Evolutionary conservation across 208 protist genomes (phyloP).

Genomic region (Acanthamoeba castellanii): DNA sequence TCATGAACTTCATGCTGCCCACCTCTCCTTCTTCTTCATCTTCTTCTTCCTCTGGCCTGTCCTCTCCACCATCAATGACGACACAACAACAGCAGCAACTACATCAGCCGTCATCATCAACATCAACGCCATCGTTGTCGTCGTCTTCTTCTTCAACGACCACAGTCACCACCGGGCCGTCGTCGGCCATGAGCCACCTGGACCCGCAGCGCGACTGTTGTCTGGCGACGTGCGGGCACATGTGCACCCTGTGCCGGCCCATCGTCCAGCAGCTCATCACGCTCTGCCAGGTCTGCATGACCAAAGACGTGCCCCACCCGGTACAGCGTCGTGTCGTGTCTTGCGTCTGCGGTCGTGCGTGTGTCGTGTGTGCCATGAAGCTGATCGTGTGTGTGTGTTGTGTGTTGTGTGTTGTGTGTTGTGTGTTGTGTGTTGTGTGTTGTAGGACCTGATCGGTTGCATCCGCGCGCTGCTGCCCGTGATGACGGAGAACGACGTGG

Average conservation of each 20-base stretch:
- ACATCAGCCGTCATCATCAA: too few species aligned
- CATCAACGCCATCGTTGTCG: not conserved
- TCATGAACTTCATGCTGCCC: not conserved
- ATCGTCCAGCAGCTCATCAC: constrained; percentile 52
- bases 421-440: too few species aligned
- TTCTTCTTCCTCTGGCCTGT: not conserved
- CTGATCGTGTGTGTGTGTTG: not conserved
- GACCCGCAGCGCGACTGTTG: constrained; percentile 44
- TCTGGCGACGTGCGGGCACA: constrained; percentile 36
- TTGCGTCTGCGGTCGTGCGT: not conserved
- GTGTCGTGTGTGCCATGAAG: not conserved
- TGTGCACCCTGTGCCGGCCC: constrained; percentile 40
- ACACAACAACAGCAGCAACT: too few species aligned
- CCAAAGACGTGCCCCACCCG: constrained; percentile 9
- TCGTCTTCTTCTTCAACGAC: not conserved
- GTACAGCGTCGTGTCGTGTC: not conserved
- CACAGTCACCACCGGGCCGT: not conserved
- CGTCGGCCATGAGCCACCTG: not conserved
- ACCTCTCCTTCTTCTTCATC: not conserved
- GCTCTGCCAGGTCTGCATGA: constrained; percentile 53
- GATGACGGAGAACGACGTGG: constrained; percentile 16
- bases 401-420: too few species aligned
- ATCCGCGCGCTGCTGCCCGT: constrained; percentile 32
- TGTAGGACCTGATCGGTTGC: constrained; percentile 46
- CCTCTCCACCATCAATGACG: too few species aligned